phyloP scores from a whole-genome alignment of 306 rosid genomes.

The Clitoria ternatea region DNA sequence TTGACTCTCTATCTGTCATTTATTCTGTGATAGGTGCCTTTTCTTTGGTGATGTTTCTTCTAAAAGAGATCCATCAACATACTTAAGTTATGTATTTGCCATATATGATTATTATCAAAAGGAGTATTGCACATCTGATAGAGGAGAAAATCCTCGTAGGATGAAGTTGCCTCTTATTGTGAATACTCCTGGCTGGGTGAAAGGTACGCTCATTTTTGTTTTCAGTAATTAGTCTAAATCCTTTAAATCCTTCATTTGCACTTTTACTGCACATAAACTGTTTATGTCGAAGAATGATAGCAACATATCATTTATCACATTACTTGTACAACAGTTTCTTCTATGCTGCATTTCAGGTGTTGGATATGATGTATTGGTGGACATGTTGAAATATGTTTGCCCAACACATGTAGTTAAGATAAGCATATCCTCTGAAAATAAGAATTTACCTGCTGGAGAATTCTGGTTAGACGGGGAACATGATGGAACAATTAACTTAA shows the following conservation, averaged over 20 bases:
- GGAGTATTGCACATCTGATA: conserved; percentile 34
- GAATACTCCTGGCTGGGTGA: conserved; percentile 97
- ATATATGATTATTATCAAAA: conserved; percentile 57
- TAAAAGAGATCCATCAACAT: conserved; percentile 60
- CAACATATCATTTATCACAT: not conserved
- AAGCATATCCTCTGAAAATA: conserved; percentile 52
- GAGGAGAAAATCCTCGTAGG: conserved; percentile 35
- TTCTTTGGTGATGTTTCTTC: conserved; percentile 88
- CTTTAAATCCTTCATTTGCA: not conserved
- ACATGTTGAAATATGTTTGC: conserved; percentile 60
- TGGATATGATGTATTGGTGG: conserved; percentile 79
- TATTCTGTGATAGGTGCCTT: conserved; percentile 50
- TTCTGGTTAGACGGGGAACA: conserved; percentile 64
- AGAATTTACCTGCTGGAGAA: conserved; percentile 78
- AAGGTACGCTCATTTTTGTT: conserved; percentile 45
- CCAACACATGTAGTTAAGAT: conserved; percentile 88
- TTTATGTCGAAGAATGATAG: conserved; percentile 6
- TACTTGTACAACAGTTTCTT: conserved; percentile 12
- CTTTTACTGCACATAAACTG: conserved; percentile 1
- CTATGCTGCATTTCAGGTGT: conserved; percentile 49
- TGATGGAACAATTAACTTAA: conserved; percentile 41
- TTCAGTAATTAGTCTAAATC: conserved; percentile 3
- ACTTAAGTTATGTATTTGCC: conserved; percentile 45
- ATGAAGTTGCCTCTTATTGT: conserved; percentile 71
- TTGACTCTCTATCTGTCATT: conserved; percentile 19